Conservation (phyloP, 345 rosid species). For the Bruguiera gymnorhiza region DNA sequence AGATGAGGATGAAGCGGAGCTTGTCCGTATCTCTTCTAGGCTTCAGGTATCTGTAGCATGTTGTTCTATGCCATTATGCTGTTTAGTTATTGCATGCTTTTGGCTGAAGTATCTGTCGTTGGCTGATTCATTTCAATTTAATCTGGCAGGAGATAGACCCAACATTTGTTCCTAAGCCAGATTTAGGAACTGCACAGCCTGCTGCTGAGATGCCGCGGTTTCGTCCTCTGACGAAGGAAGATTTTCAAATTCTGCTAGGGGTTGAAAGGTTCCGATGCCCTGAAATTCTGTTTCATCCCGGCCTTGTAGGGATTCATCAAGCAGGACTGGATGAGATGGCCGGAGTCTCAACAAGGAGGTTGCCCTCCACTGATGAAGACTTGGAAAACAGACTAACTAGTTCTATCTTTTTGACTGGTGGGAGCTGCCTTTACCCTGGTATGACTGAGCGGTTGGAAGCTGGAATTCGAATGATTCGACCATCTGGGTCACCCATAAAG, state of each 20-base stretch:
- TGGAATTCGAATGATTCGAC: conserved; percentile 79
- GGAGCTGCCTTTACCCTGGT: conserved; percentile 67
- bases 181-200: conserved; percentile 46
- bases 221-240: conserved; percentile 79
- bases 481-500: conserved; percentile 64
- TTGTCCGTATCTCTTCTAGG: conserved; percentile 63
- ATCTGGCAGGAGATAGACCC: conserved; percentile 69
- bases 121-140: background rate
- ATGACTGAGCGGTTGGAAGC: conserved; percentile 66
- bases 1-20: conserved; percentile 73
- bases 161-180: conserved; percentile 63
- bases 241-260: conserved; percentile 73
- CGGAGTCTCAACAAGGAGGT: conserved; percentile 70
- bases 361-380: conserved; percentile 40
- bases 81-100: no score
- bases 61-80: background rate
- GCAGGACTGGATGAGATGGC: conserved; percentile 81
- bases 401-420: conserved; percentile 78
- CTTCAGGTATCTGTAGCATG: conserved; percentile 46
- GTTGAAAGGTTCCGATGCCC: conserved; percentile 89
- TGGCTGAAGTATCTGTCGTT: background rate
- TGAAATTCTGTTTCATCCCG: conserved; percentile 73
- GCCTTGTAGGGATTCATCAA: conserved; percentile 81
- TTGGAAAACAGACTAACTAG: conserved; percentile 61
- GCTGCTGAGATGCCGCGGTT: conserved; percentile 52